Percentiles rank a stretch among this genome's conserved stretches.
phyloP scores from a whole-genome alignment of 768 basidiomycete genomes.

The Coprinellus micaceus region DNA sequence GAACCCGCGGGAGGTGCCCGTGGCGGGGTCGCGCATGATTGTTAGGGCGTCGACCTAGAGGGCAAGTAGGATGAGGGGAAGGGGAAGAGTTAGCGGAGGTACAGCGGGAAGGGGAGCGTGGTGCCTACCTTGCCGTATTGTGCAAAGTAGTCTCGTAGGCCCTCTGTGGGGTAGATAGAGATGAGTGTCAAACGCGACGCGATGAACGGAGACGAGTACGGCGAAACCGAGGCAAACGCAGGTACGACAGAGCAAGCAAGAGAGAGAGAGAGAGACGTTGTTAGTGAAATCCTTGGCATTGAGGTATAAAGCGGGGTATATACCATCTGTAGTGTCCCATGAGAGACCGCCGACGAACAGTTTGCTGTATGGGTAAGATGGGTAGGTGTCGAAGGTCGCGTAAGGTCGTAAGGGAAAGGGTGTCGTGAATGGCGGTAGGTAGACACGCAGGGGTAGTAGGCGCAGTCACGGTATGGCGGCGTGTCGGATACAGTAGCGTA shows the following conservation, averaged over 20 bases:
- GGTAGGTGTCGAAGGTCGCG: not conserved
- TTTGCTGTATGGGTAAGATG: constrained; percentile 52
- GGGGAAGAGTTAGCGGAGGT: constrained; percentile 11
- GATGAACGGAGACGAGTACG: no score
- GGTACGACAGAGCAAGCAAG: constrained; percentile 11
- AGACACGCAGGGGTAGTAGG: no score
- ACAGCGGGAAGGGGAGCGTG: not conserved
- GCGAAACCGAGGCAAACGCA: no score
- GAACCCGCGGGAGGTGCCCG: constrained; percentile 74
- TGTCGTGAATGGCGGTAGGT: not conserved
- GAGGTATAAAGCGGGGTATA: constrained; percentile 31
- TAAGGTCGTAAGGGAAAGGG: constrained; percentile 6
- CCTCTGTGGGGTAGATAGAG: constrained; percentile 49
- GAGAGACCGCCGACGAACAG: constrained; percentile 89
- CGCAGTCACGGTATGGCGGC: no score
- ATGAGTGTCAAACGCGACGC: no score
- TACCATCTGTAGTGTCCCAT: constrained; percentile 92
- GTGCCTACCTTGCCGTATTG: constrained; percentile 68
- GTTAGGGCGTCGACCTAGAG: constrained; percentile 72
- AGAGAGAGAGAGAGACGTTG: constrained; percentile 16
- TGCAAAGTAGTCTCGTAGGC: constrained; percentile 66
- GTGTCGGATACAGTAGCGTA: no score
- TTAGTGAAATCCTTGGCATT: constrained; percentile 27
- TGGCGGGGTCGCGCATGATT: constrained; percentile 74
- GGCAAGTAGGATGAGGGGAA: not conserved